Conservation (phyloP, 108 stramenopile species). For the Craspedostauros australis region DNA sequence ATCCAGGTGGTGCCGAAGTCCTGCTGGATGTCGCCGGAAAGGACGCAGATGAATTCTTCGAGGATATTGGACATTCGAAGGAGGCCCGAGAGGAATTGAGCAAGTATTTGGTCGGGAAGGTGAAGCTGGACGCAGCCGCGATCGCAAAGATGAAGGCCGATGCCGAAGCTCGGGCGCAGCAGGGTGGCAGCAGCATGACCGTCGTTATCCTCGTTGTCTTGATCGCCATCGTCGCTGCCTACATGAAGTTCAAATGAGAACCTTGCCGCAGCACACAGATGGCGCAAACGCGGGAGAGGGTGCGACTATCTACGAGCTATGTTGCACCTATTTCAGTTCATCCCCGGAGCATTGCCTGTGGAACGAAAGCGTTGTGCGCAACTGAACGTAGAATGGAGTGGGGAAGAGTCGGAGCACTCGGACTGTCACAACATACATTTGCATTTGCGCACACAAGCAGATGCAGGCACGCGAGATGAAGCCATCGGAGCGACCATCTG, state of each 20-base stretch:
- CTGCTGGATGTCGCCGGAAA: constrained; percentile 88
- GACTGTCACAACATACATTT: too few species aligned
- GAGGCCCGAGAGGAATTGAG: constrained; percentile 85
- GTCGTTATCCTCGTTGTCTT: constrained; percentile 26
- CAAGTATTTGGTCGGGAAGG: constrained; percentile 71
- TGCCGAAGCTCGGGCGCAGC: constrained; percentile 37
- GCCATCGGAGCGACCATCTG: too few species aligned
- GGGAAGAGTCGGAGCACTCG: too few species aligned
- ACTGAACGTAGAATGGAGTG: too few species aligned
- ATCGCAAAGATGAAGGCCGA: constrained; percentile 59
- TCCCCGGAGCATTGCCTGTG: too few species aligned
- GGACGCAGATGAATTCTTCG: constrained; percentile 95
- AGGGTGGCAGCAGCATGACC: constrained; percentile 6
- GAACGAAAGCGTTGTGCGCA: too few species aligned
- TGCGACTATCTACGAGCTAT: too few species aligned
- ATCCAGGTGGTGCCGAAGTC: constrained; percentile 95
- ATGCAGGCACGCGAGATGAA: too few species aligned
- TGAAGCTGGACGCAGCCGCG: constrained; percentile 63
- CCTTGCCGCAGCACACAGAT: too few species aligned
- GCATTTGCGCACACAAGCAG: too few species aligned
- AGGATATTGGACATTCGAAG: constrained; percentile 96
- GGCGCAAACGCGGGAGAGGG: too few species aligned
- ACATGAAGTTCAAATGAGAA: constrained; percentile 24
- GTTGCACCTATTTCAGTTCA: too few species aligned
- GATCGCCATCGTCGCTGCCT: constrained; percentile 36